Conservation (phyloP, 2,329 filamentous ascomycete species). For the Nigrospora sphaerica region DNA sequence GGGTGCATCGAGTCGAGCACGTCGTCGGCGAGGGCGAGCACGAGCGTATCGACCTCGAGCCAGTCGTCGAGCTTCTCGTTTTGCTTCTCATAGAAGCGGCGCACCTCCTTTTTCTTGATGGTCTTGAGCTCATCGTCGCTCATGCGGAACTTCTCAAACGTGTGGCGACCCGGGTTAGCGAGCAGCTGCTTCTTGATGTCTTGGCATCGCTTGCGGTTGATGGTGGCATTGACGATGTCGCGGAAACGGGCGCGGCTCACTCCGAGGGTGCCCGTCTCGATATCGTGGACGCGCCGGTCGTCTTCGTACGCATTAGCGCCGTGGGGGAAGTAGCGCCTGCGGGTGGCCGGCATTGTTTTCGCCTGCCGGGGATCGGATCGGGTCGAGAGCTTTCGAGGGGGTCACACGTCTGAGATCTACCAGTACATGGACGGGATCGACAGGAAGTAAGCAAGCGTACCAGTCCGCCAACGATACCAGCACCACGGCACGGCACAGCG, state of each 20-base stretch:
- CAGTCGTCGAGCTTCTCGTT: slow-evolving; percentile 49
- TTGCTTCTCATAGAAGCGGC: slow-evolving; percentile 45
- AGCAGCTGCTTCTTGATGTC: slow-evolving; percentile 42
- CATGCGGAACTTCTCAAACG: slow-evolving; percentile 41
- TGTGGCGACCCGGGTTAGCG: slow-evolving; percentile 34
- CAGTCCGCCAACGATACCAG: no score
- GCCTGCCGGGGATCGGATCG: no score
- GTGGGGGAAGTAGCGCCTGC: not conserved
- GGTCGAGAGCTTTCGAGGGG: no score
- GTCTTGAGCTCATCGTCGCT: slow-evolving; percentile 43
- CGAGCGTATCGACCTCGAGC: slow-evolving; percentile 51
- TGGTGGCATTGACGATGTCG: slow-evolving; percentile 38
- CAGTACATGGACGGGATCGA: no score
- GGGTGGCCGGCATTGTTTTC: not conserved
- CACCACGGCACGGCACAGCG: no score
- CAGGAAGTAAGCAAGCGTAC: no score
- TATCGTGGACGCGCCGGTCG: not conserved
- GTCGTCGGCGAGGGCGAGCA: slow-evolving; percentile 48
- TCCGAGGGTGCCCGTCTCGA: slow-evolving; percentile 4
- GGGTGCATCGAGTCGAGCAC: slow-evolving; percentile 37
- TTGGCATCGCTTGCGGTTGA: slow-evolving; percentile 24
- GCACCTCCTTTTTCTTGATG: slow-evolving; percentile 45
- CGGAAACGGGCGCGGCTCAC: slow-evolving; percentile 25
- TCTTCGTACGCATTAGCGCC: not conserved
- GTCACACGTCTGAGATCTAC: no score